These are phyloP conservation scores for Silene uniflora DNA, from an alignment of 148 eudicot genomes.

Conservation along the genomic window DNA sequence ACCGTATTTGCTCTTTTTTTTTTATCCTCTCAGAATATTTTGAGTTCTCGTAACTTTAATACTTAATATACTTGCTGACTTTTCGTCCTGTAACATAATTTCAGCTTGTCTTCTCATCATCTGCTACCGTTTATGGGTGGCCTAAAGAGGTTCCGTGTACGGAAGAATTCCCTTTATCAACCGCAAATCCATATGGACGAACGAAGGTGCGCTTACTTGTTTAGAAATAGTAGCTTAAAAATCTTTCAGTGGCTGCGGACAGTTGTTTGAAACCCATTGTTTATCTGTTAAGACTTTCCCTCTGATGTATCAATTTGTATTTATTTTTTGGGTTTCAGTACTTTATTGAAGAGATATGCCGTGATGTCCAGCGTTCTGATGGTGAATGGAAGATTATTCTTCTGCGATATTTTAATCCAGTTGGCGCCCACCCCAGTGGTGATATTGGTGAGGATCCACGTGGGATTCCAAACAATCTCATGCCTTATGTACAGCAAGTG, in stretches of 20 bases:
- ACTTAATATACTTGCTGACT: slow-evolving; percentile 11
- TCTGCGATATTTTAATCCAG: slow-evolving; percentile 95
- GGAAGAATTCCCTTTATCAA: slow-evolving; percentile 79
- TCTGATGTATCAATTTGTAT: background rate
- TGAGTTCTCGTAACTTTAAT: background rate
- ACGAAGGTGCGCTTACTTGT: slow-evolving; percentile 59
- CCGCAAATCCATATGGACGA: slow-evolving; percentile 94
- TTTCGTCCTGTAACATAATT: slow-evolving; percentile 7
- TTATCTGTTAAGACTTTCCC: background rate
- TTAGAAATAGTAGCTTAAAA: background rate
- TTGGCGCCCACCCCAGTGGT: slow-evolving; percentile 95
- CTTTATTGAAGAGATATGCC: slow-evolving; percentile 90
- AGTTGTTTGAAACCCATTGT: background rate
- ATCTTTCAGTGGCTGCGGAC: background rate
- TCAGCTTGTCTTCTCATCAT: slow-evolving; percentile 94
- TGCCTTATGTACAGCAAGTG: slow-evolving; percentile 97
- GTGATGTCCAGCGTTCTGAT: slow-evolving; percentile 64
- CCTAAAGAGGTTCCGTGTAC: slow-evolving; percentile 94
- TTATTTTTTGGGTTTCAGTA: slow-evolving; percentile 46
- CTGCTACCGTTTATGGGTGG: slow-evolving; percentile 99
- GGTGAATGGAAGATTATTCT: slow-evolving; percentile 78
- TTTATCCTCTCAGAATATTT: background rate
- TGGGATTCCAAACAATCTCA: slow-evolving; percentile 92
- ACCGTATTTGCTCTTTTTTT: background rate
- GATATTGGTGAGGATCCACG: slow-evolving; percentile 91